Conservation (phyloP, 306 rosid species). For the Cucumis hystrix region DNA sequence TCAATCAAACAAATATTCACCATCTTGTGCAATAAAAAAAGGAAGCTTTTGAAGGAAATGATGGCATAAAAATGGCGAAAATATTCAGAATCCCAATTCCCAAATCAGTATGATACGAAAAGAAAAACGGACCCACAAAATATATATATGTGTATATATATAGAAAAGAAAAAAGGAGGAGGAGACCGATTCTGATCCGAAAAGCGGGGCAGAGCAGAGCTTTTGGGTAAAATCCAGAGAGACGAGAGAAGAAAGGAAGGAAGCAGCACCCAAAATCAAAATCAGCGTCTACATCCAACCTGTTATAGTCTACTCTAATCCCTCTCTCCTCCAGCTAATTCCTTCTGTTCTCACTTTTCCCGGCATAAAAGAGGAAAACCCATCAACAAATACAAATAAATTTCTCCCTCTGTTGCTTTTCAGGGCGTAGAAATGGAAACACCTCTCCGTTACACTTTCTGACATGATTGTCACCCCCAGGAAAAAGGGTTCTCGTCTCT, state of each 20-base stretch:
- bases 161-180: background rate
- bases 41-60: background rate
- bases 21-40: background rate
- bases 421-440: background rate
- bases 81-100: conserved; percentile 3
- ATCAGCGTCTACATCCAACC: background rate
- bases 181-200: background rate
- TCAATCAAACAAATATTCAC: background rate
- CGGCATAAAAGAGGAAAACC: background rate
- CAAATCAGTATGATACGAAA: background rate
- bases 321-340: background rate
- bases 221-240: background rate
- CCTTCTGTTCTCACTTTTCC: background rate
- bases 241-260: background rate
- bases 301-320: background rate
- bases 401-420: background rate
- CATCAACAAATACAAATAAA: background rate
- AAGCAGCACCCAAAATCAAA: background rate
- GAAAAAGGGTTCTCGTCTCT: background rate
- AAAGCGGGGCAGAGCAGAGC: background rate
- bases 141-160: background rate
- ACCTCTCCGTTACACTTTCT: background rate
- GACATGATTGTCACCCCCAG: background rate
- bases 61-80: background rate
- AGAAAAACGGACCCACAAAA: background rate